Base-by-base conservation (phyloP, 129 eudicot species). In the Apium graveolens region DNA sequence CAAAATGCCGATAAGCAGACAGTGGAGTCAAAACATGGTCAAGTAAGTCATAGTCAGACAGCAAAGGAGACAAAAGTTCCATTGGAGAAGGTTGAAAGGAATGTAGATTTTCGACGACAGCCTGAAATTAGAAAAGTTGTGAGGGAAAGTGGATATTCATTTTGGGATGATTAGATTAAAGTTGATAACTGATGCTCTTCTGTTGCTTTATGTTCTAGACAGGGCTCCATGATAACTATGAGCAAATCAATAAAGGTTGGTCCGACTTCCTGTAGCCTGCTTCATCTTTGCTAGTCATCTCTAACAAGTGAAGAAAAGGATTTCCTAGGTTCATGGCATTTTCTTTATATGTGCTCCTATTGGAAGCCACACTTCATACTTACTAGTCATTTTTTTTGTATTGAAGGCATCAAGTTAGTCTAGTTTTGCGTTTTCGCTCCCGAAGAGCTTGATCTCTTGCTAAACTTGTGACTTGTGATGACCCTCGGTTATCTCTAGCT, bases 101-200 rank as follows among this genome's bases (percentile, higher is more conserved):
- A 42, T 60, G 78, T 76, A 80, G 83, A 82, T 78, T 76, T 78
- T 44, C 69, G 45, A 7, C 55, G 79, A 45, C 78, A 76, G 31
- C 87, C 87, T 13, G 86, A 84, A 73, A 57, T 43, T 24, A 74
- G 83, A 84, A 77, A 71, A 26, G 82, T 86, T 76, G 85, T 70
- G 5, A 76, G 88, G 60, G 85, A 82, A 75, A 37, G 75, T 27
- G 88, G 88, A 63, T 86, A 73, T 74, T 86, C 86, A 14, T 78
- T 86, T 73, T 70, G 83, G 82, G 83, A 83, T 70, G 81, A 55
- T 57, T 82, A 77, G 80, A 79, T 46, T 7, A 34, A 41, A 35
- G 71, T 65, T 66, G 72, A 31, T 31, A 31, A 66, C 39, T 31
- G 37, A 79, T 41, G 76, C 29, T 34, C 32, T 41, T 21, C 20